Evolutionary conservation across 1,139 yeast genomes (phyloP).

Genomic region (Pneumocystis carinii): DNA sequence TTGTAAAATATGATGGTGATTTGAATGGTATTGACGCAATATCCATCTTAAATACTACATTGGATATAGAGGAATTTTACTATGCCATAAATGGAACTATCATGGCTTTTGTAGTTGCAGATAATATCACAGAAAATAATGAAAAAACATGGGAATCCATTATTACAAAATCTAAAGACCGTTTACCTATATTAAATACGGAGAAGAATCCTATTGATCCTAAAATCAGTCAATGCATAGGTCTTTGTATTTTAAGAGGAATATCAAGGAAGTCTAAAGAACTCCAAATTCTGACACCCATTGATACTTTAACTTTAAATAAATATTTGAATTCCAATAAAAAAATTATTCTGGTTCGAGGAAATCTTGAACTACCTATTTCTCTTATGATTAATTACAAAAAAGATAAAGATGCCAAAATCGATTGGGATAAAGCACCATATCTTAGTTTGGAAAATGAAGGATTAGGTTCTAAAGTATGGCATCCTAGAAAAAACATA

Average conservation of each 20-base stretch:
- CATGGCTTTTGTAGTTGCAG: constrained; percentile 9
- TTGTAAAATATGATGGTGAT: constrained; percentile 6
- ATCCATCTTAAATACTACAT: constrained; percentile 8
- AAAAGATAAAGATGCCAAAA: not conserved
- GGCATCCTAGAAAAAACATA: constrained; percentile 1
- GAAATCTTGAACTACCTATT: constrained; percentile 8
- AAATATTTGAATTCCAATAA: not conserved
- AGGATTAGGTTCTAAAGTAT: constrained; percentile 5
- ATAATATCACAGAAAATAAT: not conserved
- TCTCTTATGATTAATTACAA: constrained; percentile 3
- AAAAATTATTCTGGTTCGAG: constrained; percentile 6
- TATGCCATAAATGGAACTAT: constrained; percentile 15
- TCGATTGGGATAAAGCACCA: constrained; percentile 1
- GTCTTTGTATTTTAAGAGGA: constrained; percentile 9
- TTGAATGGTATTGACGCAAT: constrained; percentile 7
- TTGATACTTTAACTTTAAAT: not conserved
- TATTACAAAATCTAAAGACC: not conserved
- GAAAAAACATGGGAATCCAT: not conserved
- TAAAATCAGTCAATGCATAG: constrained; percentile 3
- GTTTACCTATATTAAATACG: constrained; percentile 1
- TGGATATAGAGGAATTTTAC: constrained; percentile 8
- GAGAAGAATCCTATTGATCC: constrained; percentile 6
- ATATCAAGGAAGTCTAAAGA: constrained; percentile 2
- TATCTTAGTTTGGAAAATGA: constrained; percentile 5
- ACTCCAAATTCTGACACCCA: constrained; percentile 8